Conservation (phyloP, 179 eudicot species). For the Silene noctiflora region DNA sequence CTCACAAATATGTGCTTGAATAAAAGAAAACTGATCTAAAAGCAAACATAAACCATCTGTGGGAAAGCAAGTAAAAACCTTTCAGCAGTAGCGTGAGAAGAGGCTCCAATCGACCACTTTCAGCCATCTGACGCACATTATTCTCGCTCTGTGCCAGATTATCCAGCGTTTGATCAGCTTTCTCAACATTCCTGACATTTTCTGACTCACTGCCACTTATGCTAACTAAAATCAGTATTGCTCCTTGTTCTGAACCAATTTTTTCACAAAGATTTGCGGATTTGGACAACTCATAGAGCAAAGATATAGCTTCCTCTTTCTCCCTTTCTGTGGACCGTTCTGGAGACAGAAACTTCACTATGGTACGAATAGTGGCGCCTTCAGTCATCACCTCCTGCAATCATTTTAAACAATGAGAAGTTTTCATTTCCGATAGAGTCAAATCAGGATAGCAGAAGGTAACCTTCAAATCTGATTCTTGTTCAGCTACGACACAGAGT, state of each 20-base stretch:
- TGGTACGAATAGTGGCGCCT: conserved; percentile 71
- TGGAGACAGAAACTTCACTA: conserved; percentile 68
- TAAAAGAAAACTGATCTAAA: not conserved
- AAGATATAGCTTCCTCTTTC: conserved; percentile 64
- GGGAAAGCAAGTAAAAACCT: conserved; percentile 37
- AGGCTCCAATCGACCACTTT: conserved; percentile 84
- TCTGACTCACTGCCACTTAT: conserved; percentile 91
- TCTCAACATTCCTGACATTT: conserved; percentile 52
- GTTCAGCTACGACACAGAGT: conserved; percentile 69
- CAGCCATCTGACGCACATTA: conserved; percentile 91
- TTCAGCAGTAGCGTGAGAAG: conserved; percentile 64
- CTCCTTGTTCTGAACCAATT: conserved; percentile 81
- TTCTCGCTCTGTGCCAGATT: conserved; percentile 70
- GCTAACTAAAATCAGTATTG: conserved; percentile 81
- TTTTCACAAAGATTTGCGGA: conserved; percentile 64
- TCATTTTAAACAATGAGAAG: not conserved
- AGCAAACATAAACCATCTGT: not conserved
- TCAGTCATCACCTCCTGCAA: conserved; percentile 80
- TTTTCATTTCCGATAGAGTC: not conserved
- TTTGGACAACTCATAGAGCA: conserved; percentile 84
- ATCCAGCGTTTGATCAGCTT: conserved; percentile 69
- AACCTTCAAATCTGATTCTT: conserved; percentile 83
- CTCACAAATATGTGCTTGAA: too few species aligned
- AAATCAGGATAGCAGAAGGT: conserved; percentile 18
- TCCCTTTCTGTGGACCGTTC: conserved; percentile 72